These are phyloP conservation scores for Boletus sp. DNA, from an alignment of 768 basidiomycete genomes.

Conservation along the genomic window DNA sequence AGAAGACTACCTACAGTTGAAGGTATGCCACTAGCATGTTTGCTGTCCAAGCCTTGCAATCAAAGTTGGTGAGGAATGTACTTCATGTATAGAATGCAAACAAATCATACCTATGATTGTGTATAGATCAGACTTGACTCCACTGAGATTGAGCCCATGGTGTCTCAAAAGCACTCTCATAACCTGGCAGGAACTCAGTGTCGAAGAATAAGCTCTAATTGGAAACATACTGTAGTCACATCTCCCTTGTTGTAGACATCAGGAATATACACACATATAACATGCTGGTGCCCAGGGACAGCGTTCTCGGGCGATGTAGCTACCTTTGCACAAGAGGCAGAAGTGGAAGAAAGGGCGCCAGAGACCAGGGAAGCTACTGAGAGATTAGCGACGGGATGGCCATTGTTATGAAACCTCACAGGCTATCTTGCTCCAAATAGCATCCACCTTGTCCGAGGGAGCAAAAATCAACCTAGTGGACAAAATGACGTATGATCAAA, in stretches of 20 bases:
- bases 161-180: constrained; percentile 65
- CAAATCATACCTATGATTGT: constrained; percentile 50
- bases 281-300: constrained; percentile 50
- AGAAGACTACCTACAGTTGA: constrained; percentile 50
- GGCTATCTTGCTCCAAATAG: constrained; percentile 59
- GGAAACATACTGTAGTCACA: constrained; percentile 47
- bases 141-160: constrained; percentile 62
- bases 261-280: constrained; percentile 71
- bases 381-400: background rate
- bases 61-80: background rate
- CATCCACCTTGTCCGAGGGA: constrained; percentile 57
- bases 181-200: constrained; percentile 36
- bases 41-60: constrained; percentile 66
- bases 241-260: constrained; percentile 63
- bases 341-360: constrained; percentile 58
- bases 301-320: constrained; percentile 55
- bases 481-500: background rate
- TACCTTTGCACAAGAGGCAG: constrained; percentile 59
- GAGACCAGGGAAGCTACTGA: constrained; percentile 56
- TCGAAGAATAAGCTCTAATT: background rate
- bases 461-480: constrained; percentile 64
- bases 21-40: constrained; percentile 68
- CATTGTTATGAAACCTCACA: constrained; percentile 37
- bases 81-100: background rate
- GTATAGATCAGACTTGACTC: constrained; percentile 72